Evolutionary conservation across 208 protist genomes (phyloP), one percentile per base, ranked within the genome.

Genomic region (Leishmania major): DNA sequence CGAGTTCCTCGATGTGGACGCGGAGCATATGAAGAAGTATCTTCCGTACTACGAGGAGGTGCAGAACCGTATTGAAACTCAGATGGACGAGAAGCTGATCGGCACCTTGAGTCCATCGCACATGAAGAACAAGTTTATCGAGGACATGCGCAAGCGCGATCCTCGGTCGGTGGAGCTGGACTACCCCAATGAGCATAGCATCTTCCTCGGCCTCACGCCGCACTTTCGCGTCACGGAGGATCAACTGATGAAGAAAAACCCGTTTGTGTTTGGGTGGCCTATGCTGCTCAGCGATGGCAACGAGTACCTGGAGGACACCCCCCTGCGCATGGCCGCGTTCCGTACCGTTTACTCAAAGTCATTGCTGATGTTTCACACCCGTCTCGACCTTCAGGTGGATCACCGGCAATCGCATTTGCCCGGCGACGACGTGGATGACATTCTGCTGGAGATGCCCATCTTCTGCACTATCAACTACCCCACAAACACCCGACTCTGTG

Each of bases 191-290:
- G 91, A 95, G 81, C 85, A 93, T 87, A 95, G 89, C 84, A 64
- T 97, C n/a, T 98, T 94, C 70, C 89, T 98, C 53, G 96, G 96
- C 77, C 94, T 93, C 28, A 75, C 87, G 22, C 83, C 94, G 19
- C 92, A 97, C 83, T 97, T 97, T 84, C 90, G 92, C 8, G 75
- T 95, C 17, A 78, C 95, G 22, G 94, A 98, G 83, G 91, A 97
- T 77, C 80, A 81, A 8, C 83, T 97, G 75, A 95, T 98, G 92
- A 97, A 97, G 84, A 90, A 83, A 31, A 98, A 98, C 79, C 88
- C 97, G 1, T 98, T 98, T 85, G 87, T 98, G 28, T 98, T 98
- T 89, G 94, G 94, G 15, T 98, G 95, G 94, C 97, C 97, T 15
- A 77, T 98, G 37, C 75, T 98, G 62, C 84, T 98, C 74, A 96